Evolutionary conservation across 306 rosid species (phyloP), one percentile per base, ranked within the genome.

Genomic region (Astragalus glycyphyllos): DNA sequence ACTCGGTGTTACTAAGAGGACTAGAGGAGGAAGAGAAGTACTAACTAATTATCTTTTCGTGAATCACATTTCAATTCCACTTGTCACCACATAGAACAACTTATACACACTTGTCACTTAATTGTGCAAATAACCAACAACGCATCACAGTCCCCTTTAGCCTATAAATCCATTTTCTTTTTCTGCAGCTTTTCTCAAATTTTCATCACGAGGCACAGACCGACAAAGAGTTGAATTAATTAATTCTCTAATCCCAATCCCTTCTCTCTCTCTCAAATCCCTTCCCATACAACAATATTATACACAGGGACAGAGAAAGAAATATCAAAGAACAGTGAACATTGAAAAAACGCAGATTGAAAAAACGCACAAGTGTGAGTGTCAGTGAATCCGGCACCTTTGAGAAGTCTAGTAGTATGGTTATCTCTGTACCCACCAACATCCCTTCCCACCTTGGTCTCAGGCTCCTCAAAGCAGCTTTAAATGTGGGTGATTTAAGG

Each of bases 361-460:
- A n/a, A n/a, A n/a, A n/a, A n/a, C n/a, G n/a, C n/a, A n/a, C n/a
- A n/a, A n/a, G n/a, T n/a, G 31, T 26, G 31, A 26, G 4, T 26
- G 31, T 3, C 31, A 3, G 3, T 26, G 31, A 26, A 26, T 26
- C 31, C 3, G 31, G 3, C 31, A 26, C 31, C 31, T 26, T 26
- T 26, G 31, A 26, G 4, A 26, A 3, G 31, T 26, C 4, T 26
- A 26, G 3, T 3, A 26, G 4, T 26, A 26, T 81, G 85, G 71
- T 76, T 81, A 71, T 84, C 69, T 66, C 66, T 54, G 46, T 84
- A 11, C 77, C 57, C 48, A 29, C 57, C 32, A 80, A 64, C 16
- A 58, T 86, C 44, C 84, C 87, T 51, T 32, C 82, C 53, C 87
- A 75, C 55, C 42, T 72, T 72, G 68, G 72, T 71, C 80, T 58